Evolutionary conservation across 1,139 yeast species (phyloP), one percentile per base, ranked within the genome.

Genomic region (Schwanniomyces etchellsii): DNA sequence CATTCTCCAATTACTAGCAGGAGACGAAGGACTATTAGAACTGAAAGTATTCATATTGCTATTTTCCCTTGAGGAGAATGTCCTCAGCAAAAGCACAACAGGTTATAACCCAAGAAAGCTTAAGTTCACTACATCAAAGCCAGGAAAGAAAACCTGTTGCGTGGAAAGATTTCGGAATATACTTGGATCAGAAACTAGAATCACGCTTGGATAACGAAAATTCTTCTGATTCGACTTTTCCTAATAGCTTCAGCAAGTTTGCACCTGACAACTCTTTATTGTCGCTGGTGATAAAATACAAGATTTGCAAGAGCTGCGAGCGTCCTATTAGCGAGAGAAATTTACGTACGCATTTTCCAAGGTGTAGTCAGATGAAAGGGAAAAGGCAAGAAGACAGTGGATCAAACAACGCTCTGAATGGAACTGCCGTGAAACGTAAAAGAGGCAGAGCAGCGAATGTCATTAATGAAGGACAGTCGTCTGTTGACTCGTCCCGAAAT

Each of bases 151-250:
- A 40, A 35, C 45, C 53, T 9, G 45, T 57, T 25, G 57, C 60
- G 49, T 77, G 85, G 85, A 74, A 76, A 51, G 83, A 77, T 37
- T 59, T 77, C 28, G 83, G 83, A 4, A 70, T 63, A 17, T 76
- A 68, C 47, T 55, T 77, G 32, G 82, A 77, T 42, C 64, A 61
- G 33, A 57, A 69, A 31, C 52, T 64, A 16, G 68, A 64, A 27
- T 47, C 57, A 31, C 50, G 45, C 24, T 35, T 36, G 22, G 39
- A 42, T 28, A 39, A 44, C 13, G 40, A 44, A 12, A 20, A 32
- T 15, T 25, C 31, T 18, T 31, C 23, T n/a, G 15, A 26, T 15
- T 29, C 26, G 34, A 28, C 14, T 30, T 12, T 32, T 5, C 15
- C 16, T 5, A 24, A n/a, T 7, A 12, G 5, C 13, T 13, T 26